These are phyloP conservation scores for Naganishia kalamii DNA, from an alignment of 768 basidiomycete genomes.

Conservation along the genomic window DNA sequence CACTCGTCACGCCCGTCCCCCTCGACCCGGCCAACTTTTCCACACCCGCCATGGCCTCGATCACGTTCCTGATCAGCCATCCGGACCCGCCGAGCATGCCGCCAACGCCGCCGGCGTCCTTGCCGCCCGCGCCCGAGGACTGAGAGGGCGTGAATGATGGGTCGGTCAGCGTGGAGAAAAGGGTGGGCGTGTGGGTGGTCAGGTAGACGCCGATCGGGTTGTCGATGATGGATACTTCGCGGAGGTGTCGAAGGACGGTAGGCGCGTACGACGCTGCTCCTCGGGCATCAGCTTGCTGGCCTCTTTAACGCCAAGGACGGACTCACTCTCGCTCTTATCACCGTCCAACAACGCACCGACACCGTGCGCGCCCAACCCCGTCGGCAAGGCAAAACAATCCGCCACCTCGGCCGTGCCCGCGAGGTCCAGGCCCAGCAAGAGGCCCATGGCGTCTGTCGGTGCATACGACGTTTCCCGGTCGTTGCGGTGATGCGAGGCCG, in stretches of 20 bases:
- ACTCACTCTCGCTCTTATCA: constrained; percentile 62
- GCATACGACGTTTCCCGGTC: constrained; percentile 24
- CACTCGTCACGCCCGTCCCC: constrained; percentile 22
- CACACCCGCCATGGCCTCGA: constrained; percentile 39
- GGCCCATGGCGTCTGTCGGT: constrained; percentile 59
- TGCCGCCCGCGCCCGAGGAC: neutral
- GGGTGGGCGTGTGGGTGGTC: constrained; percentile 74
- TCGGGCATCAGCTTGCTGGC: neutral
- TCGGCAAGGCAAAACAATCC: constrained; percentile 45
- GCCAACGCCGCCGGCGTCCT: constrained; percentile 18
- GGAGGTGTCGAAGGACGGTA: constrained; percentile 76
- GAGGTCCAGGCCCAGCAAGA: constrained; percentile 83
- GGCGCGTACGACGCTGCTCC: constrained; percentile 64
- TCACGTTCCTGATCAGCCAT: constrained; percentile 34
- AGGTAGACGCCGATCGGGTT: constrained; percentile 92
- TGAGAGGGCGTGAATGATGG: constrained; percentile 63
- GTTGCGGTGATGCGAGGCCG: constrained; percentile 32
- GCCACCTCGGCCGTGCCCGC: constrained; percentile 78
- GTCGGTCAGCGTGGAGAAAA: constrained; percentile 79
- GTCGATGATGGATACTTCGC: constrained; percentile 85
- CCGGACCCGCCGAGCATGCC: constrained; percentile 30
- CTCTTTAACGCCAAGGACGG: neutral
- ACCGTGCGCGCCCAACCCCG: constrained; percentile 21
- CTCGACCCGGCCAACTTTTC: constrained; percentile 34
- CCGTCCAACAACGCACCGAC: constrained; percentile 49